Conservation (phyloP, 2,329 filamentous ascomycete species). For the Ceratocystis lukuohia region DNA sequence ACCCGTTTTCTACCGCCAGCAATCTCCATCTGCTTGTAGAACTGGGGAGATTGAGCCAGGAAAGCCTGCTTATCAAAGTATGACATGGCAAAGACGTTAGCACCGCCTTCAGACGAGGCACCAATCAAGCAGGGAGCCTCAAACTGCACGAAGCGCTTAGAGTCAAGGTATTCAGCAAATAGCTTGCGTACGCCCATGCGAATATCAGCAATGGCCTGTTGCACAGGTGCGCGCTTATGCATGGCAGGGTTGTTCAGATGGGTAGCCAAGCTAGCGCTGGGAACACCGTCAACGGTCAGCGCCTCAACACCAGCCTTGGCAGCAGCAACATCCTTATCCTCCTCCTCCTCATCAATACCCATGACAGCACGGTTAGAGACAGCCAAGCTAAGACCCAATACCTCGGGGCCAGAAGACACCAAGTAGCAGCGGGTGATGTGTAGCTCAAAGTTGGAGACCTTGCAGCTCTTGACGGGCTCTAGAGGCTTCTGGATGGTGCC, state of each 20-base stretch:
- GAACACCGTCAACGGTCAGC: constrained; percentile 35
- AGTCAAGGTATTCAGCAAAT: constrained; percentile 66
- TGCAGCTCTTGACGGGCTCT: constrained; percentile 78
- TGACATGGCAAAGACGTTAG: constrained; percentile 76
- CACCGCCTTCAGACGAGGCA: constrained; percentile 82
- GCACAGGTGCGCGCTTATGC: constrained; percentile 81
- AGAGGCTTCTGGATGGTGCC: constrained; percentile 68
- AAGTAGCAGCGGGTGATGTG: constrained; percentile 79
- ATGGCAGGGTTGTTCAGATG: constrained; percentile 85
- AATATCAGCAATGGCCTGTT: constrained; percentile 59
- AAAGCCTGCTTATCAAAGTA: constrained; percentile 81
- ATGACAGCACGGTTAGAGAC: constrained; percentile 41
- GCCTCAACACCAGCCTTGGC: constrained; percentile 32
- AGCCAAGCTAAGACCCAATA: constrained; percentile 45
- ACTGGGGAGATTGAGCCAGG: constrained; percentile 68
- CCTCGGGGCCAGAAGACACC: constrained; percentile 48
- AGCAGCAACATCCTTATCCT: constrained; percentile 23
- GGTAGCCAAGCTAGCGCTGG: constrained; percentile 68
- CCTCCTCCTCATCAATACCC: constrained; percentile 47
- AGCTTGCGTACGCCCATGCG: constrained; percentile 49
- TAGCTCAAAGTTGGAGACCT: constrained; percentile 67
- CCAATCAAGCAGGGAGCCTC: constrained; percentile 83
- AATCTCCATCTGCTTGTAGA: constrained; percentile 82
- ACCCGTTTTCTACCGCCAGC: constrained; percentile 65
- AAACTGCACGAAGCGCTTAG: constrained; percentile 65